These are phyloP conservation scores for Pistacia integerrima DNA, from an alignment of 345 rosid genomes.

Conservation along the genomic window DNA sequence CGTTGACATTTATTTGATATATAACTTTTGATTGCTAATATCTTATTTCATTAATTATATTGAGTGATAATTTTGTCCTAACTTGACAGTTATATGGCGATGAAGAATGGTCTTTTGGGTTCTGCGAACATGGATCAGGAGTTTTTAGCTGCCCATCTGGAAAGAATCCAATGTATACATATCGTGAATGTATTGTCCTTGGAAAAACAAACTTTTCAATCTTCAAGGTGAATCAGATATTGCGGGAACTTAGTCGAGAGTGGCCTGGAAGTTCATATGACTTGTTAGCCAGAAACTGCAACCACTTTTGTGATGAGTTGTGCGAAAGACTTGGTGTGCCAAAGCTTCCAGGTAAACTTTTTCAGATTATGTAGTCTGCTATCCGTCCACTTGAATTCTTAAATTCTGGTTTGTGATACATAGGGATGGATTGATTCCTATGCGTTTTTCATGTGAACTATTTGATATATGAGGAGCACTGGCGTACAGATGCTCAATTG, in stretches of 20 bases:
- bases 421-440: not conserved
- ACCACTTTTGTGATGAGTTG: conserved; percentile 91
- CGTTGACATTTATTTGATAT: not conserved
- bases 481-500: not conserved
- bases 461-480: not conserved
- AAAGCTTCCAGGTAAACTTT: conserved; percentile 78
- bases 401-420: conserved; percentile 6
- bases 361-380: conserved; percentile 8
- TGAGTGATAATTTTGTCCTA: conserved; percentile 20
- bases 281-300: conserved; percentile 86
- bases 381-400: not conserved
- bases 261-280: conserved; percentile 87
- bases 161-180: conserved; percentile 89
- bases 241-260: conserved; percentile 80
- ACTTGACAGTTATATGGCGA: conserved; percentile 71
- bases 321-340: conserved; percentile 86
- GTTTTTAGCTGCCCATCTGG: conserved; percentile 84
- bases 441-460: not conserved
- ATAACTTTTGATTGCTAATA: not conserved
- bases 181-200: conserved; percentile 72
- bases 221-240: conserved; percentile 71
- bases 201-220: conserved; percentile 65
- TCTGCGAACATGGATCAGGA: conserved; percentile 91
- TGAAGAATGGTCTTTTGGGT: conserved; percentile 97
- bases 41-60: not conserved